Evolutionary conservation across 345 rosid species (phyloP).

Genomic region (Xanthoceras sorbifolium): DNA sequence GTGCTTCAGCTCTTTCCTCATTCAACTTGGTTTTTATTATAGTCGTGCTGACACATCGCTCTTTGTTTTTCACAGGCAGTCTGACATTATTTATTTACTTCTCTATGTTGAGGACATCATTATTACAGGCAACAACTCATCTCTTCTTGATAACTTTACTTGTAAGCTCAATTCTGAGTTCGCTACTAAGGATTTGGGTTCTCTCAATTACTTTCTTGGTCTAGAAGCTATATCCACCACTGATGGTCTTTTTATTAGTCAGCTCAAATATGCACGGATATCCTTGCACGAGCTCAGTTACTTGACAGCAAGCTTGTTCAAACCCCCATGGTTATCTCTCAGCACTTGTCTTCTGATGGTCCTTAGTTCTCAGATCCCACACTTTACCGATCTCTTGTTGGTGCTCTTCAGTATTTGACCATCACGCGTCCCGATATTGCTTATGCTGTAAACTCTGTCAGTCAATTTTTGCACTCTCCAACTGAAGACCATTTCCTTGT

Average conservation of each 20-base stretch:
- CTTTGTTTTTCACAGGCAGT: not conserved
- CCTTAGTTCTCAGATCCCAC: constrained; percentile 4
- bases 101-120: too few relatives aligned
- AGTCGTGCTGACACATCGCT: not conserved
- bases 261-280: constrained; percentile 15
- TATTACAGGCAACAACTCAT: not conserved
- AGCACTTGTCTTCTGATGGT: not conserved
- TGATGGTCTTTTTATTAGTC: not conserved
- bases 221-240: not conserved
- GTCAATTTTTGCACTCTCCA: too few relatives aligned
- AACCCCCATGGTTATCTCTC: constrained; percentile 9
- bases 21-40: not conserved
- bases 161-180: not conserved
- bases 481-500: constrained; percentile 11
- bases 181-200: not conserved
- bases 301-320: constrained; percentile 13
- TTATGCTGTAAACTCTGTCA: too few relatives aligned
- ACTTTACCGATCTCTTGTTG: not conserved
- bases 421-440: constrained; percentile 9
- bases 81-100: not conserved
- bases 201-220: constrained; percentile 10
- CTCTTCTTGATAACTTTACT: not conserved
- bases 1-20: not conserved
- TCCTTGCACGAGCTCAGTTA: constrained; percentile 6
- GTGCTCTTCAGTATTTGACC: constrained; percentile 9